Evolutionary conservation across 768 basidiomycete genomes (phyloP).

Genomic region (Russula emetica): DNA sequence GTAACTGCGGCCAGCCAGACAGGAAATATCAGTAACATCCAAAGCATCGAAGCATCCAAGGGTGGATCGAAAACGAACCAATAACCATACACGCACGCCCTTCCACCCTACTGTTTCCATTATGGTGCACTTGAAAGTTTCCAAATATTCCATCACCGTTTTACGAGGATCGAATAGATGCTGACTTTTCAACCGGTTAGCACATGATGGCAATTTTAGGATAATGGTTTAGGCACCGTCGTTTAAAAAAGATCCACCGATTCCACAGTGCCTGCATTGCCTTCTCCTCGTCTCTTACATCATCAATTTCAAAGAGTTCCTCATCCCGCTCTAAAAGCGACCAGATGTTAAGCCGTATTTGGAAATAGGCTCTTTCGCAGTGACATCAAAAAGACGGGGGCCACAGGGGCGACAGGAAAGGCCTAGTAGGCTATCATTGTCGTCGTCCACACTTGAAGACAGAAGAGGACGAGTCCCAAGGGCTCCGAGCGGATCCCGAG

Average conservation of each 20-base stretch:
- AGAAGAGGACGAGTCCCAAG: slow-evolving; percentile 49
- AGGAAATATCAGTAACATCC: neutral
- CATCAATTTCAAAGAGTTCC: slow-evolving; percentile 67
- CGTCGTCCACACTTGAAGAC: slow-evolving; percentile 39
- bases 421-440: slow-evolving; percentile 37
- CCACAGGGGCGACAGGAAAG: slow-evolving; percentile 68
- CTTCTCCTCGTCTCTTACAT: slow-evolving; percentile 70
- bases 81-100: slow-evolving; percentile 20
- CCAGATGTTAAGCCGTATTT: slow-evolving; percentile 66
- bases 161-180: slow-evolving; percentile 13
- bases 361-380: slow-evolving; percentile 56
- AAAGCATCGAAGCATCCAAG: no score
- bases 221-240: slow-evolving; percentile 27
- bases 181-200: slow-evolving; percentile 11
- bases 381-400: slow-evolving; percentile 58
- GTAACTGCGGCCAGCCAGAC: slow-evolving; percentile 1
- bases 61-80: slow-evolving; percentile 9
- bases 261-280: slow-evolving; percentile 76
- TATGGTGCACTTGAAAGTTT: neutral
- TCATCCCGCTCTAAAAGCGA: slow-evolving; percentile 67
- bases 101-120: slow-evolving; percentile 21
- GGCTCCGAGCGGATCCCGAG: slow-evolving; percentile 34
- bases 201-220: no score
- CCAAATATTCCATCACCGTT: slow-evolving; percentile 3
- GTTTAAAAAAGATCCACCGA: slow-evolving; percentile 64